Percentiles rank a stretch among this genome's conserved stretches.
Conservation (phyloP, 2,329 filamentous ascomycete species). For the Plectosphaerella cucumerina region DNA sequence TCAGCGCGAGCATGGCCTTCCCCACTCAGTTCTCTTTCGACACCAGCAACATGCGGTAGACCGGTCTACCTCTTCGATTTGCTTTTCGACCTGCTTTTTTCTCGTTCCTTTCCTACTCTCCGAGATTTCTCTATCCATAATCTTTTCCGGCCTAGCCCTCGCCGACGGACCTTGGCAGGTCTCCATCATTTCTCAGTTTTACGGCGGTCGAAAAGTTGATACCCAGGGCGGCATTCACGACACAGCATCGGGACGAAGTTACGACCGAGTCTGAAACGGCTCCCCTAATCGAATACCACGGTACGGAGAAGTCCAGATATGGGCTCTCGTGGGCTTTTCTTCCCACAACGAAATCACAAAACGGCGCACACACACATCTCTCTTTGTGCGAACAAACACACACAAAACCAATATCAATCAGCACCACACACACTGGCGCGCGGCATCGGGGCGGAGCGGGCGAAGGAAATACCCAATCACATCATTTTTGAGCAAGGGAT, state of each 20-base stretch:
- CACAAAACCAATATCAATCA: no score
- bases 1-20: conserved; percentile 94
- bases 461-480: background rate
- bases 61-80: background rate
- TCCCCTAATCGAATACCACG: conserved; percentile 3
- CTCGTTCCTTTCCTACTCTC: background rate
- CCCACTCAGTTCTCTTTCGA: conserved; percentile 78
- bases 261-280: conserved; percentile 5
- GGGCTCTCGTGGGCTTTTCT: conserved; percentile 5
- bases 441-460: background rate
- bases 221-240: conserved; percentile 12
- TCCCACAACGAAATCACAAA: background rate
- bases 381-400: no score
- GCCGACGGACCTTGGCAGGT: background rate
- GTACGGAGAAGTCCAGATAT: conserved; percentile 7
- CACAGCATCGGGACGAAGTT: conserved; percentile 12
- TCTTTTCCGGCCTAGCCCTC: background rate
- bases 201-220: conserved; percentile 13
- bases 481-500: no score
- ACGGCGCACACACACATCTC: background rate
- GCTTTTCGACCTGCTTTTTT: background rate
- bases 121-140: background rate
- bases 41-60: conserved; percentile 48
- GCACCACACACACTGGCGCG: background rate
- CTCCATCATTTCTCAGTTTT: conserved; percentile 1